Conservation (phyloP, 2,329 filamentous ascomycete species). For the Aureobasidium musti region DNA sequence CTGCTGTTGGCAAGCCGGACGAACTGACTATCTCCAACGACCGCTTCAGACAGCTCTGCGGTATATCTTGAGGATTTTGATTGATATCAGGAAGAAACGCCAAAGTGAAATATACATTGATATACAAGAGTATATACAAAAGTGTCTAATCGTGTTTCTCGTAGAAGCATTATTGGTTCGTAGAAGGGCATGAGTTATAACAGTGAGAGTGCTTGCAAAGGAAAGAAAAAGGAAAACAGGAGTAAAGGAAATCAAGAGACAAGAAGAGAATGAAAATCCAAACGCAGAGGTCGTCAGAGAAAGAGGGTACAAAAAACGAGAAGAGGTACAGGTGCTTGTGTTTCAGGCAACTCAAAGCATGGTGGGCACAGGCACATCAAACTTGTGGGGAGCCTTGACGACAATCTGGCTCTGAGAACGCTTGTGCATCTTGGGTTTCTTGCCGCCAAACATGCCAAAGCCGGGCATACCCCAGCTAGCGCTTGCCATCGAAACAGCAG, state of each 20-base stretch:
- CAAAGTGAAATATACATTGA: not conserved
- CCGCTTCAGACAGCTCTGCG: not conserved
- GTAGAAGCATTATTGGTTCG: conserved; percentile 18
- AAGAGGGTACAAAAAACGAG: not conserved
- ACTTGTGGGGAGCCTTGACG: conserved; percentile 14
- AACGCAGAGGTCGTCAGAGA: conserved; percentile 4
- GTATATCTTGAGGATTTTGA: not conserved
- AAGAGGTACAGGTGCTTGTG: not conserved
- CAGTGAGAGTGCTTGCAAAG: not conserved
- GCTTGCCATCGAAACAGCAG: not conserved
- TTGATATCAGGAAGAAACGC: too few species aligned
- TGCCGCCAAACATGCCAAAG: conserved; percentile 8
- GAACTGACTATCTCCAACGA: not conserved
- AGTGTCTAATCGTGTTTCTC: conserved; percentile 16
- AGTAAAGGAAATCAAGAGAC: not conserved
- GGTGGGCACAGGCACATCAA: conserved; percentile 11
- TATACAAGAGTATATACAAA: conserved; percentile 15
- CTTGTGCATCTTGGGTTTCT: conserved; percentile 3
- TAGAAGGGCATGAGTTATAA: conserved; percentile 7
- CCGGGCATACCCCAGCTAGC: conserved; percentile 12
- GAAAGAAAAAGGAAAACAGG: not conserved
- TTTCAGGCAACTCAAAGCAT: not conserved
- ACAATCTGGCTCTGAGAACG: conserved; percentile 19
- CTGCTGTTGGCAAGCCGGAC: not conserved
- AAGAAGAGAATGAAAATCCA: not conserved